Conservation (phyloP, 1,284 basidiomycete species). For the Rhodofomes roseus region DNA sequence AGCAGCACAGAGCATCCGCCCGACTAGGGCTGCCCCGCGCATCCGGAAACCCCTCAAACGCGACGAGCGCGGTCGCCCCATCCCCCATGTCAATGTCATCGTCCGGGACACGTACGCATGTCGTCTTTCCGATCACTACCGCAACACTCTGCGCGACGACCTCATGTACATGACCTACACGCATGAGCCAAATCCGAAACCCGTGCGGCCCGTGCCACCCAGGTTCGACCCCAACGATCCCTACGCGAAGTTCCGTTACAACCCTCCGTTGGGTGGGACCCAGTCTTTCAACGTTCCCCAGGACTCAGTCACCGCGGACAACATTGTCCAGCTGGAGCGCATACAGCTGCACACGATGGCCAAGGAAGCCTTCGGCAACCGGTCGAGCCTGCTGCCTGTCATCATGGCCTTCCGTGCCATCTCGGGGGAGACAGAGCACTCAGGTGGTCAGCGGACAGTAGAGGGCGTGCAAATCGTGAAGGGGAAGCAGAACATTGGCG, state of each 20-base stretch:
- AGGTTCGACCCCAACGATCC: constrained; percentile 77
- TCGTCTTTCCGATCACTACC: constrained; percentile 84
- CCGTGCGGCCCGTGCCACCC: constrained; percentile 57
- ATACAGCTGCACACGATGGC: constrained; percentile 85
- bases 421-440: constrained; percentile 76
- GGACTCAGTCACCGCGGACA: constrained; percentile 59
- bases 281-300: constrained; percentile 64
- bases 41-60: constrained; percentile 43
- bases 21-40: constrained; percentile 20
- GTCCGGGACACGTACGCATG: constrained; percentile 72
- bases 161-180: constrained; percentile 95
- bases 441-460: constrained; percentile 64
- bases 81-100: constrained; percentile 60
- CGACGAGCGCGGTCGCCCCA: constrained; percentile 54
- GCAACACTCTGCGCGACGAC: constrained; percentile 79
- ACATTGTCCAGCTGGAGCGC: constrained; percentile 75
- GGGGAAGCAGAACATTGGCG: constrained; percentile 78
- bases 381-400: constrained; percentile 76
- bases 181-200: constrained; percentile 58
- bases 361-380: constrained; percentile 75
- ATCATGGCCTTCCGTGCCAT: constrained; percentile 88
- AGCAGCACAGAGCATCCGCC: constrained; percentile 22
- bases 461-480: constrained; percentile 80
- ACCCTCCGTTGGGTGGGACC: constrained; percentile 72
- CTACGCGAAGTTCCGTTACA: constrained; percentile 71